A percentile compares a stretch with the other conserved stretches of the same genome.
Conservation (phyloP, 225 moss, liverwort and hornwort genomes). For the Thuidium tamariscinum region DNA sequence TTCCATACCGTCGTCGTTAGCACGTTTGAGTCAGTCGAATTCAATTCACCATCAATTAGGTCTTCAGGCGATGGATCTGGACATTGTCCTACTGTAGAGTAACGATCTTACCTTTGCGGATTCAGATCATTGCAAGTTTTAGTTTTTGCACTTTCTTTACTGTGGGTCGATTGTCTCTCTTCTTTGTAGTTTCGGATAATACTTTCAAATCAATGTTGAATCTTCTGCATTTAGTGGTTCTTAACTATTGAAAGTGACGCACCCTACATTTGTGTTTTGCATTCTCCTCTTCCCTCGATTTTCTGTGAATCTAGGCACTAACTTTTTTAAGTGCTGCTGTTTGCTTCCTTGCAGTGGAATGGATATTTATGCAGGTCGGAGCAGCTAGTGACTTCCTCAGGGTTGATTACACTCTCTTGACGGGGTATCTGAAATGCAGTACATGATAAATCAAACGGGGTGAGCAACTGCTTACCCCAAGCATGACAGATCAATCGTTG, state of each 20-base stretch:
- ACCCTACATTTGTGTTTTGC: background rate
- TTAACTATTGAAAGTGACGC: background rate
- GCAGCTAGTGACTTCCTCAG: background rate
- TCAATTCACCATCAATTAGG: background rate
- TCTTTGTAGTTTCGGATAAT: background rate
- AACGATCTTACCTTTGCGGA: background rate
- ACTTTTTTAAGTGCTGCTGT: background rate
- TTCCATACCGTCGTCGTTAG: background rate
- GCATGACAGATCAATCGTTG: constrained; percentile 10
- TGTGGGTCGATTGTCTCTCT: background rate
- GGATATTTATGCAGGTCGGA: background rate
- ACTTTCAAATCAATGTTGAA: background rate
- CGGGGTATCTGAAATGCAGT: background rate
- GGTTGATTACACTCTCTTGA: background rate
- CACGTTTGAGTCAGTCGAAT: background rate
- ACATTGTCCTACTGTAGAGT: background rate
- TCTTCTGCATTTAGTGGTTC: background rate
- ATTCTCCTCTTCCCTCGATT: background rate
- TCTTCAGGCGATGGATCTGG: background rate
- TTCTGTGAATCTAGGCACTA: background rate
- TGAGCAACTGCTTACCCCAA: constrained; percentile 42
- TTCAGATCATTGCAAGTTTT: background rate
- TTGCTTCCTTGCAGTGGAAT: background rate
- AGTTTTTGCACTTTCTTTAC: background rate
- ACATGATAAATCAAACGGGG: constrained; percentile 10